Conservation (phyloP, 345 rosid genomes). For the Eucalyptus curtisii region DNA sequence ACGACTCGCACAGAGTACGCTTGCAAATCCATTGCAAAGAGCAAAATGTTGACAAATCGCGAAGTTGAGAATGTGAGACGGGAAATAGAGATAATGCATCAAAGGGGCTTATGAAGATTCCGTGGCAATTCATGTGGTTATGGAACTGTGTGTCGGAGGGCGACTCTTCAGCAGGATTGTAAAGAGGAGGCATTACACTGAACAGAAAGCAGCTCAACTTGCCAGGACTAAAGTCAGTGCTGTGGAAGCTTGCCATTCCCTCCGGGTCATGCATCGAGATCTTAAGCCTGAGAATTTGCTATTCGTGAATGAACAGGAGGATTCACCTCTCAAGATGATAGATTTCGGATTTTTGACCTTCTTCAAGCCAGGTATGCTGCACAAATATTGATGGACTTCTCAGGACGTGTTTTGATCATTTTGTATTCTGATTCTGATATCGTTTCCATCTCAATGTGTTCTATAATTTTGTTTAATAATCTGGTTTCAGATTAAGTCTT, state of each 20-base stretch:
- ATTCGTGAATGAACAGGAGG: background rate
- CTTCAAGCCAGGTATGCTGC: constrained; percentile 3
- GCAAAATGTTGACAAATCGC: constrained; percentile 38
- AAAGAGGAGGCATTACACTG: constrained; percentile 24
- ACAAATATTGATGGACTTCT: background rate
- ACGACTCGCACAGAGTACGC: constrained; percentile 58
- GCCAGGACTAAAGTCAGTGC: background rate
- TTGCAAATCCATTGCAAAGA: constrained; percentile 81
- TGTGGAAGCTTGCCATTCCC: background rate
- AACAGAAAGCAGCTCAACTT: background rate
- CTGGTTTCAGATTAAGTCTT: background rate
- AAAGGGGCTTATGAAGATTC: constrained; percentile 80
- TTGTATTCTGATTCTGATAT: background rate
- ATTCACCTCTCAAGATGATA: background rate
- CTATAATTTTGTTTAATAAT: background rate
- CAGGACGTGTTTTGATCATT: background rate
- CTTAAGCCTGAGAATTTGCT: constrained; percentile 1
- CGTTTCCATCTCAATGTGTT: background rate
- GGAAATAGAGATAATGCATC: constrained; percentile 91
- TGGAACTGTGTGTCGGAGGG: constrained; percentile 85
- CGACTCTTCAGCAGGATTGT: constrained; percentile 73
- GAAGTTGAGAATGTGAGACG: constrained; percentile 74
- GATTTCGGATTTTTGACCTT: background rate
- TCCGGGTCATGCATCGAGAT: background rate
- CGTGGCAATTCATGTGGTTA: constrained; percentile 77